A percentile compares a stretch with the other conserved stretches of the same genome.
These are phyloP conservation scores for Diaporthe batatas DNA, from an alignment of 2,329 filamentous ascomycete genomes.

Conservation along the genomic window DNA sequence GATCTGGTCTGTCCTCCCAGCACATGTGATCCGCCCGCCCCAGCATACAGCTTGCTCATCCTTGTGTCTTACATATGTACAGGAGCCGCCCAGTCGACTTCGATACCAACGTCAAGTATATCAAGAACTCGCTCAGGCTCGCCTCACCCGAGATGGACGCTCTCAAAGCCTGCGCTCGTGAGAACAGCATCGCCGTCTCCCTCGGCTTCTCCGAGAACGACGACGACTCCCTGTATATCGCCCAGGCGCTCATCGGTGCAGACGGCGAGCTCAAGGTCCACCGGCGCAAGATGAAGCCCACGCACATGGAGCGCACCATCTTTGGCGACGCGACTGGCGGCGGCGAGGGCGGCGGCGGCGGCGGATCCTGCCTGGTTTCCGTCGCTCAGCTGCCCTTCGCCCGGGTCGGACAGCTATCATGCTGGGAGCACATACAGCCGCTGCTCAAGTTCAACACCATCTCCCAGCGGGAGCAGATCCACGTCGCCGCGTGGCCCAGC, in stretches of 20 bases:
- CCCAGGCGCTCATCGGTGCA: constrained; percentile 59
- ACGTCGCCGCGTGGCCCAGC: constrained; percentile 63
- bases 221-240: constrained; percentile 60
- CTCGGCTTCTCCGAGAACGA: constrained; percentile 65
- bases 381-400: constrained; percentile 57
- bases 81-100: constrained; percentile 46
- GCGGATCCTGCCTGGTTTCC: constrained; percentile 53
- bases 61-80: background rate
- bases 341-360: constrained; percentile 58
- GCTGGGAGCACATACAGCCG: constrained; percentile 66
- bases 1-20: constrained; percentile 49
- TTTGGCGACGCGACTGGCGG: constrained; percentile 63
- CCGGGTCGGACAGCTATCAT: constrained; percentile 60
- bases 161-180: constrained; percentile 56
- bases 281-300: constrained; percentile 66
- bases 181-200: constrained; percentile 60
- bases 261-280: constrained; percentile 56
- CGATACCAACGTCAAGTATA: constrained; percentile 49
- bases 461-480: constrained; percentile 59
- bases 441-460: constrained; percentile 62
- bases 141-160: constrained; percentile 59
- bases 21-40: constrained; percentile 12
- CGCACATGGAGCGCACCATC: constrained; percentile 65
- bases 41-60: constrained; percentile 45
- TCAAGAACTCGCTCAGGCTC: constrained; percentile 57